Base-by-base conservation (phyloP, 1,284 basidiomycete genomes). In the Tilletia setariae region DNA sequence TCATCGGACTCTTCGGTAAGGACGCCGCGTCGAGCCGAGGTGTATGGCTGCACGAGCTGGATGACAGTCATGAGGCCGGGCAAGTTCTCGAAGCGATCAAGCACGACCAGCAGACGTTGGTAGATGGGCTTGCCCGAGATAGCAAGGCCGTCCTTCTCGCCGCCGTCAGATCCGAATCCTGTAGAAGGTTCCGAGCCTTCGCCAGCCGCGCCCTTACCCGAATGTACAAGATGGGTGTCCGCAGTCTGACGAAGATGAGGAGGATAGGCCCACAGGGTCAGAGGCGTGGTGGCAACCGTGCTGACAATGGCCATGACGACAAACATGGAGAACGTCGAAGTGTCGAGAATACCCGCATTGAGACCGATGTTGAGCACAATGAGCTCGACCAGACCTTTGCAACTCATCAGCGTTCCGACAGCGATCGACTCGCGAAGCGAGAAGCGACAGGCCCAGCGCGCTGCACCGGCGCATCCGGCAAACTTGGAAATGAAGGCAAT, bases 331-430 rank as follows among this genome's bases (percentile, higher is more conserved):
- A 88, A 88, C 23, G 86, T 84, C n/a, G 82, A 79, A 40, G 82
- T 86, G 43, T 91, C 89, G 65, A 98, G 86, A 72, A 93, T 91
- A 0, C 90, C 89, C 79, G 87, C 93, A 70, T 87, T 82, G 1
- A 93, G 86, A 71, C 93, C 94, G 74, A 96, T 90, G 80, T 97
- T 96, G 79, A 96, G 88, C 11, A 95, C 94, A 73, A 96, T 94
- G 61, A 95, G 87, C 72, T 81, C 79, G 40, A 81, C 77, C 11
- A 73, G 91, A 89, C 93, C 93, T 84, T 96, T 96, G 85, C 93
- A 96, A 80, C 89, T 90, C 93, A 97, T 95, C 68, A 97, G 84
- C 65, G 90, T 88, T 6, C 94, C 94, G 67, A 95, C 90, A 0
- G 93, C 92, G 23, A 89, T 89, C 11, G 90, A 87, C 83, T 95